Evolutionary conservation across 73 alveolate genomes (phyloP).

Genomic region (Symbiodinium natans): DNA sequence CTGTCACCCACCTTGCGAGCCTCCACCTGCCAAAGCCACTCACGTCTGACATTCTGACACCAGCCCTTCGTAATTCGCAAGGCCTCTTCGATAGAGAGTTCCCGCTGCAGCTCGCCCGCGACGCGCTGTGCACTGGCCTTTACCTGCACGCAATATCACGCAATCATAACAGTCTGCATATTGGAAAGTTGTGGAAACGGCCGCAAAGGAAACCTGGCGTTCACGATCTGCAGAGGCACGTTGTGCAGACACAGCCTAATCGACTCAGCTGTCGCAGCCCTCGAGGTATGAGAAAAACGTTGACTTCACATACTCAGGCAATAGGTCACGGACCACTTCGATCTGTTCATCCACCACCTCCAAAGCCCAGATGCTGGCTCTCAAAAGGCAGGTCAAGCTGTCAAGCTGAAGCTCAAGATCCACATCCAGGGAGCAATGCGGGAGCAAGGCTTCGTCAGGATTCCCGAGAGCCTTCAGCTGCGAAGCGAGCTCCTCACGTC

Average conservation of each 20-base stretch:
- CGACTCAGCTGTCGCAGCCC: too few relatives aligned
- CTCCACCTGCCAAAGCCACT: conserved; percentile 8
- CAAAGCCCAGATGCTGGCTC: too few relatives aligned
- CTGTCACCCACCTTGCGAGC: conserved; percentile 79
- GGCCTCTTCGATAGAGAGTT: conserved; percentile 71
- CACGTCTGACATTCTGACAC: not conserved
- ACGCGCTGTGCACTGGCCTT: conserved; percentile 59
- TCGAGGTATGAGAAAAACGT: too few relatives aligned
- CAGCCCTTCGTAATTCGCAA: not conserved
- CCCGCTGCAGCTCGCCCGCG: conserved; percentile 71
- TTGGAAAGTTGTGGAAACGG: not conserved
- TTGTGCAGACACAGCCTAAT: conserved; percentile 32
- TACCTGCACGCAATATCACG: conserved; percentile 17
- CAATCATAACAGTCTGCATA: not conserved
- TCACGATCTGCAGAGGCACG: conserved; percentile 35
- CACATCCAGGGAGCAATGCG: too few relatives aligned
- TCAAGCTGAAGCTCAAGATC: too few relatives aligned
- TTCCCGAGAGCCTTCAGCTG: conserved; percentile 26
- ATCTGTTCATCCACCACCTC: conserved; percentile 22
- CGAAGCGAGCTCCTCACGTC: conserved; percentile 22
- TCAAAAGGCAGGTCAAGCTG: too few relatives aligned
- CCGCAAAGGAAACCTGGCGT: conserved; percentile 18
- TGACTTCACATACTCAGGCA: too few relatives aligned
- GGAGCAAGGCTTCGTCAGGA: too few relatives aligned
- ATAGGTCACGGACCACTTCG: not conserved